Percentiles rank a stretch among this genome's conserved stretches.
Conservation (phyloP, 202 grass and related monocot species). For the Carex arenaria region DNA sequence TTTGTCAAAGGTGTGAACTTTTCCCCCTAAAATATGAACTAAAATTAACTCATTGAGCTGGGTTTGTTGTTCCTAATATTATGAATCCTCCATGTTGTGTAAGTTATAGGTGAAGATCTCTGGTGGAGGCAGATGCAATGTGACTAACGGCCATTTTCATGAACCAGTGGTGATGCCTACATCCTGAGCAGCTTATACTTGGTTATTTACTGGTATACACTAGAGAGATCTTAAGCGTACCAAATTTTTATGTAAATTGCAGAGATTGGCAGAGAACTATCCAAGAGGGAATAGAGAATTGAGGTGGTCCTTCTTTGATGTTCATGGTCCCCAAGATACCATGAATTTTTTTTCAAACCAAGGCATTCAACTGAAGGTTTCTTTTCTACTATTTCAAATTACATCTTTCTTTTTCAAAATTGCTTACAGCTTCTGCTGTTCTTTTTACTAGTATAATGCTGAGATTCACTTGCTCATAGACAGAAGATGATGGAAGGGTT, state of each 20-base stretch:
- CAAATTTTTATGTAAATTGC: not conserved
- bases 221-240: not conserved
- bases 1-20: slow-evolving; percentile 54
- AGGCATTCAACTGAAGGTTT: slow-evolving; percentile 81
- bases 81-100: not conserved
- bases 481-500: slow-evolving; percentile 88
- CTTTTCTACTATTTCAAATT: not conserved
- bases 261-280: slow-evolving; percentile 71
- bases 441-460: not conserved
- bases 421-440: not conserved
- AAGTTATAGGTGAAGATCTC: slow-evolving; percentile 69
- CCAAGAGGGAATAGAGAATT: slow-evolving; percentile 85
- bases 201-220: not conserved
- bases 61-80: not conserved
- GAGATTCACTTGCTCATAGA: slow-evolving; percentile 25
- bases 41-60: not conserved
- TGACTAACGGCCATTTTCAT: slow-evolving; percentile 77
- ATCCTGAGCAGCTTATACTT: slow-evolving; percentile 4
- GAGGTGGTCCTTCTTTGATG: slow-evolving; percentile 63
- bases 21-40: not conserved
- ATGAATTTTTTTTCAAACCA: slow-evolving; percentile 84
- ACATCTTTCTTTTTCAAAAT: slow-evolving; percentile 16
- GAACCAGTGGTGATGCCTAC: slow-evolving; percentile 43
- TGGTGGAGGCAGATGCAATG: slow-evolving; percentile 88
- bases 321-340: slow-evolving; percentile 77